A percentile compares a stretch with the other conserved stretches of the same genome.
These are phyloP conservation scores for Thalassiosira profunda DNA, from an alignment of 108 stramenopile genomes.

Conservation along the genomic window DNA sequence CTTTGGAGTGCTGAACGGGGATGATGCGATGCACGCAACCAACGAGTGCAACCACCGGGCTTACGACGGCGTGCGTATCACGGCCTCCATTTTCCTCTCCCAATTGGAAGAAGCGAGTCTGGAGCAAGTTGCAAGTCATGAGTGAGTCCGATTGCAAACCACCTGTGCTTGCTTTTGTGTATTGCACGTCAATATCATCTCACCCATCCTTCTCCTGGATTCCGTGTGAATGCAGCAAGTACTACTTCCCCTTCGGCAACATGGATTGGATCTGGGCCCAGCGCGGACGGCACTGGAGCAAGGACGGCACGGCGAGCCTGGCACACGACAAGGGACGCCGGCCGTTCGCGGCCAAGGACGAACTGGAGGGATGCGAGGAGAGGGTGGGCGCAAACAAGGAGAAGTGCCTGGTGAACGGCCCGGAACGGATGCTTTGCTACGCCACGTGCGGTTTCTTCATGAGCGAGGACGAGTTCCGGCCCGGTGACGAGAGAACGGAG, in stretches of 20 bases:
- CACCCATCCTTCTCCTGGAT: too few species aligned
- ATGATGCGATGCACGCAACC: constrained; percentile 12
- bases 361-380: not conserved
- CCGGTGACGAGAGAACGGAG: not conserved
- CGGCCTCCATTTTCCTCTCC: constrained; percentile 1
- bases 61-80: constrained; percentile 2
- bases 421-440: constrained; percentile 5
- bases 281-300: constrained; percentile 5
- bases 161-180: too few species aligned
- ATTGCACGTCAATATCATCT: too few species aligned
- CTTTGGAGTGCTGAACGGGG: constrained; percentile 1
- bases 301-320: constrained; percentile 5
- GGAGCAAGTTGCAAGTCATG: constrained; percentile 3
- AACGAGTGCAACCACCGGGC: constrained; percentile 8
- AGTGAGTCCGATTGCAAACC: too few species aligned
- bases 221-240: too few species aligned
- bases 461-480: not conserved
- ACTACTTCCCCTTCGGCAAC: constrained; percentile 7
- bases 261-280: constrained; percentile 8
- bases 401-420: not conserved
- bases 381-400: constrained; percentile 3
- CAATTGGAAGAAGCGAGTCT: constrained; percentile 1
- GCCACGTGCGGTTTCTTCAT: constrained; percentile 8
- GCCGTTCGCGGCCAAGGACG: not conserved
- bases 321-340: not conserved